These are phyloP conservation scores for Hypsizygus ulmarius DNA, from an alignment of 1,284 basidiomycete genomes.

Conservation along the genomic window DNA sequence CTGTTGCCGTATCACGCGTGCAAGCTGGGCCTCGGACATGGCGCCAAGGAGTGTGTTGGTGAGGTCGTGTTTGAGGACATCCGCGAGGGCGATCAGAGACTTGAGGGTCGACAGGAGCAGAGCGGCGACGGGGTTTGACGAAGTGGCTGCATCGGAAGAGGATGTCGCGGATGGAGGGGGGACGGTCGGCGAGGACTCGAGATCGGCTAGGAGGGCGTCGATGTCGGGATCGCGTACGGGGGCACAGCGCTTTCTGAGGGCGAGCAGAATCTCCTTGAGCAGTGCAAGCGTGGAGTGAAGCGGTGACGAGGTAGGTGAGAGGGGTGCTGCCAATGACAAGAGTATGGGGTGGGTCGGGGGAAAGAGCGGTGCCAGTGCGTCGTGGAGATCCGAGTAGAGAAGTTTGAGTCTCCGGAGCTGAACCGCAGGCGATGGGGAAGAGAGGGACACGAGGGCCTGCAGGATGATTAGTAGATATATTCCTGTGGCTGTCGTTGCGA, in stretches of 20 bases:
- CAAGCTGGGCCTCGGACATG: constrained; percentile 61
- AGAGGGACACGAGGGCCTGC: constrained; percentile 35
- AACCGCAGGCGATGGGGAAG: constrained; percentile 33
- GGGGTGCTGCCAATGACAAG: constrained; percentile 48
- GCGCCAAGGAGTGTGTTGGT: constrained; percentile 55
- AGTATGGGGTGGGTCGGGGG: constrained; percentile 49
- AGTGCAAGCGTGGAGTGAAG: constrained; percentile 53
- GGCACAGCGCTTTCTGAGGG: constrained; percentile 59
- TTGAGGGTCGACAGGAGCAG: constrained; percentile 45
- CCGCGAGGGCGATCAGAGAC: constrained; percentile 47
- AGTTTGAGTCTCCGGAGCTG: constrained; percentile 46
- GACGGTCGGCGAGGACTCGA: constrained; percentile 35
- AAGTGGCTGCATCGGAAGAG: not conserved
- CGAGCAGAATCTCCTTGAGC: constrained; percentile 47
- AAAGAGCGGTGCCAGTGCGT: constrained; percentile 50
- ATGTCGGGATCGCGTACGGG: constrained; percentile 59
- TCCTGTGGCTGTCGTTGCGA: constrained; percentile 6
- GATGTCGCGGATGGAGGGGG: constrained; percentile 1
- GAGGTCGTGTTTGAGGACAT: constrained; percentile 63
- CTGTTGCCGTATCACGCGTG: constrained; percentile 43
- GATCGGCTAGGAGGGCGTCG: constrained; percentile 37
- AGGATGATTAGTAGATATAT: not conserved
- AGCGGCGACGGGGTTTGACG: constrained; percentile 11
- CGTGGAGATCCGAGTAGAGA: constrained; percentile 52
- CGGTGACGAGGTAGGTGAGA: constrained; percentile 64